Conservation (phyloP, 2,329 filamentous ascomycete species). For the Elsinoe fawcettii region DNA sequence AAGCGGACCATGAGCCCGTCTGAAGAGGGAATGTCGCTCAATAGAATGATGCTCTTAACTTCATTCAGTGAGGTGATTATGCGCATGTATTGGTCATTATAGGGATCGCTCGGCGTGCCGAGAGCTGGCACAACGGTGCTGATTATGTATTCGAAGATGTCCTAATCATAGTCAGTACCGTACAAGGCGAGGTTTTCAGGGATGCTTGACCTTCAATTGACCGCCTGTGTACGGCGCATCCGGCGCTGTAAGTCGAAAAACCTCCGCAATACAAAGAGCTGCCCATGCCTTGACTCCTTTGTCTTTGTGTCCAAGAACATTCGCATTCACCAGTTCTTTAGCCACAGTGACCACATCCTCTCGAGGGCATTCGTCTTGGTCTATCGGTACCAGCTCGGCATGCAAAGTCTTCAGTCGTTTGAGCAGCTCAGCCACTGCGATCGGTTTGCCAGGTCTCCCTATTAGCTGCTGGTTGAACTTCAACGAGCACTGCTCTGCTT, state of each 20-base stretch:
- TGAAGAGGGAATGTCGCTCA: constrained; percentile 77
- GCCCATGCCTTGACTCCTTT: constrained; percentile 85
- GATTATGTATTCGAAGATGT: constrained; percentile 87
- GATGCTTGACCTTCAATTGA: constrained; percentile 63
- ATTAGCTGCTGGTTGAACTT: constrained; percentile 79
- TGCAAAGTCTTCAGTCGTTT: constrained; percentile 71
- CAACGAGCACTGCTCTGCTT: constrained; percentile 36
- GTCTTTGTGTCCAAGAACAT: constrained; percentile 85
- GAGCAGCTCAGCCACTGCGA: constrained; percentile 73
- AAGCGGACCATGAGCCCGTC: constrained; percentile 72
- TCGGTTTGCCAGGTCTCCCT: constrained; percentile 86
- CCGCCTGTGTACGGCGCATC: constrained; percentile 87
- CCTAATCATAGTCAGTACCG: constrained; percentile 43
- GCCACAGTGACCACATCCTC: constrained; percentile 79
- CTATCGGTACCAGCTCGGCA: constrained; percentile 74
- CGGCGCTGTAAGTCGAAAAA: constrained; percentile 85
- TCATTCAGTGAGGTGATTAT: constrained; percentile 82
- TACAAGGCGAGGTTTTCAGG: constrained; percentile 4
- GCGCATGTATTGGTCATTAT: constrained; percentile 88
- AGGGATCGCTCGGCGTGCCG: constrained; percentile 77
- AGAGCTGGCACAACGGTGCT: constrained; percentile 75
- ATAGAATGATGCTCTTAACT: constrained; percentile 86
- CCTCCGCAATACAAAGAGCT: constrained; percentile 83
- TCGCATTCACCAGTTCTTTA: constrained; percentile 72
- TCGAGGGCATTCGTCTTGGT: constrained; percentile 77